A percentile compares a stretch with the other conserved stretches of the same genome.
These are phyloP conservation scores for Alternaria rosae DNA, from an alignment of 2,329 filamentous ascomycete genomes.

Conservation along the genomic window DNA sequence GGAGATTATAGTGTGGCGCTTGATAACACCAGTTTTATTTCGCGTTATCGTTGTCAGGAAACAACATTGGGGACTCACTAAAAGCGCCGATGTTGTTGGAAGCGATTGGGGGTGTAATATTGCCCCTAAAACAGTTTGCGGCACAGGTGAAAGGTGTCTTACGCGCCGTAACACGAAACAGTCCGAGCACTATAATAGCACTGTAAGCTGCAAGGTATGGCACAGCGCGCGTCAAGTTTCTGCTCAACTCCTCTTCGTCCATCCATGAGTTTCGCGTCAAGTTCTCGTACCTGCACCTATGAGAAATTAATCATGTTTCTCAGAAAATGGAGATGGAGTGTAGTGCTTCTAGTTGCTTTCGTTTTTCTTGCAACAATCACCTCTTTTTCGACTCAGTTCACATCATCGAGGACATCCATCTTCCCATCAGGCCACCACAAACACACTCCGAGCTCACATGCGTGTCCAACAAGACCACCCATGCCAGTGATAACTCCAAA, in stretches of 20 bases:
- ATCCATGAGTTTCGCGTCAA: neutral
- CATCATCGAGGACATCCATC: neutral
- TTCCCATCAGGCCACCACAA: constrained; percentile 9
- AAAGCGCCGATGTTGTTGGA: too few species aligned
- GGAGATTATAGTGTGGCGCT: neutral
- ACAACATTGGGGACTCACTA: too few species aligned
- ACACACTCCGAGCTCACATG: constrained; percentile 8
- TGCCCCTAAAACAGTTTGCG: too few species aligned
- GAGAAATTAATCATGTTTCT: constrained; percentile 16
- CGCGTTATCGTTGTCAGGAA: too few species aligned
- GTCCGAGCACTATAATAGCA: too few species aligned
- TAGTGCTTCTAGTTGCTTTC: constrained; percentile 9
- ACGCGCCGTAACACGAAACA: too few species aligned
- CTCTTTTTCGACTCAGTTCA: constrained; percentile 16
- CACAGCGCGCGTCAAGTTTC: neutral
- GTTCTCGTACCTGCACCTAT: neutral
- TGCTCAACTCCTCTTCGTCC: neutral
- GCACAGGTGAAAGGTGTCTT: too few species aligned
- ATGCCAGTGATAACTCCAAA: constrained; percentile 15
- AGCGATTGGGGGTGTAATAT: too few species aligned
- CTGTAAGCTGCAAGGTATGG: too few species aligned
- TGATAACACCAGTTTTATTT: too few species aligned
- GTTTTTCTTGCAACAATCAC: constrained; percentile 15
- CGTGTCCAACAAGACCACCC: constrained; percentile 20
- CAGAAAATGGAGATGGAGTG: constrained; percentile 21